A percentile compares a stretch with the other conserved stretches of the same genome.
These are phyloP conservation scores for Punica granatum DNA, from an alignment of 345 rosid species.

Conservation along the genomic window DNA sequence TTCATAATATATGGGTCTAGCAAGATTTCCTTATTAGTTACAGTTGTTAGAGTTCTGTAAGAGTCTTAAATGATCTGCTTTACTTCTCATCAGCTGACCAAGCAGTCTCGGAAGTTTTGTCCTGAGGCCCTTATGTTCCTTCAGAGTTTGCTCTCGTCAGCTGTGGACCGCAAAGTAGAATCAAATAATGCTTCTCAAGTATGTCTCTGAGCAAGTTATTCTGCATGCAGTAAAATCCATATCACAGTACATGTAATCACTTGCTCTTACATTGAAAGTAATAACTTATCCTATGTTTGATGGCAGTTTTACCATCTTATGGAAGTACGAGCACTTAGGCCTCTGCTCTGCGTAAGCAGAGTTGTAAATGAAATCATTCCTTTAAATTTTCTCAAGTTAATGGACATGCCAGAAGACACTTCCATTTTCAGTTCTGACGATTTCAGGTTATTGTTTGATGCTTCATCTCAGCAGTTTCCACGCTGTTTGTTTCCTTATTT, in stretches of 20 bases:
- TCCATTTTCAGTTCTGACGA: slow-evolving; percentile 61
- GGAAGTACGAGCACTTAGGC: slow-evolving; percentile 51
- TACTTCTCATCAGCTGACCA: slow-evolving; percentile 39
- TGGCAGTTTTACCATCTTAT: slow-evolving; percentile 57
- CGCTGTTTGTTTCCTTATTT: not conserved
- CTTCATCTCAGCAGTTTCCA: not conserved
- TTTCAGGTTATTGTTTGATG: slow-evolving; percentile 49
- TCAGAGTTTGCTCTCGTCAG: slow-evolving; percentile 53
- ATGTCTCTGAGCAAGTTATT: slow-evolving; percentile 1
- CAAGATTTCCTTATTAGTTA: not conserved
- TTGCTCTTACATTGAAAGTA: not conserved
- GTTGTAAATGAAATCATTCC: slow-evolving; percentile 42
- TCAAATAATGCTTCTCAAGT: slow-evolving; percentile 58
- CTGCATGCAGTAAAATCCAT: not conserved
- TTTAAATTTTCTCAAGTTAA: slow-evolving; percentile 50
- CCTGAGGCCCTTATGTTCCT: slow-evolving; percentile 82
- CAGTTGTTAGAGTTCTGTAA: not conserved
- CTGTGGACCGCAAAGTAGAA: slow-evolving; percentile 31
- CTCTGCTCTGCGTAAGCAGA: slow-evolving; percentile 39
- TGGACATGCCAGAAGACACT: slow-evolving; percentile 56
- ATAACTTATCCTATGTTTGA: not conserved
- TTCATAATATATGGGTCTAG: not conserved
- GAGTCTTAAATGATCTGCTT: not conserved
- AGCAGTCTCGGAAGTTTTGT: slow-evolving; percentile 69
- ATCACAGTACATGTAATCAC: not conserved